A percentile compares a stretch with the other conserved stretches of the same genome.
These are phyloP conservation scores for Hyphopichia buzzinii DNA, from an alignment of 1,139 yeast species.

Conservation along the genomic window DNA sequence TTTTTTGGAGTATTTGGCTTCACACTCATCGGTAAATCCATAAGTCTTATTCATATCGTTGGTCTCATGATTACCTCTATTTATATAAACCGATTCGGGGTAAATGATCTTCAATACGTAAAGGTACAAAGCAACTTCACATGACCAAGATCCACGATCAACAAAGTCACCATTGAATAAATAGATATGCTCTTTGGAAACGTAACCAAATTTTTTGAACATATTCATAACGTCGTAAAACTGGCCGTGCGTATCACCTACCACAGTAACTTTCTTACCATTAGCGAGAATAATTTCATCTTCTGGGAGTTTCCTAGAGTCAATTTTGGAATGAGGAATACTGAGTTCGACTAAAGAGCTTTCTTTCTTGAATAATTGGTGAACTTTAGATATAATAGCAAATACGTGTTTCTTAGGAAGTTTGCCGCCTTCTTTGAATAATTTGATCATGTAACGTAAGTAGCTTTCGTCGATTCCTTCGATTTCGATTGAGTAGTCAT, in stretches of 20 bases:
- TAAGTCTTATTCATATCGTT: conserved; percentile 95
- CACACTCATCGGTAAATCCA: conserved; percentile 96
- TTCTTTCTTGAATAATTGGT: conserved; percentile 62
- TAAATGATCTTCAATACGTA: conserved; percentile 75
- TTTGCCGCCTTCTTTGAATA: conserved; percentile 70
- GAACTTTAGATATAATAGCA: conserved; percentile 75
- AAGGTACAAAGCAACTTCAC: conserved; percentile 85
- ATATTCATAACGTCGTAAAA: conserved; percentile 84
- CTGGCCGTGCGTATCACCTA: conserved; percentile 99
- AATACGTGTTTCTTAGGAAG: conserved; percentile 81
- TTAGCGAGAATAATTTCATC: conserved; percentile 21
- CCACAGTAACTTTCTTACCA: conserved; percentile 64
- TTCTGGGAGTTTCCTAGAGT: conserved; percentile 5
- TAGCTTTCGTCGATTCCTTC: conserved; percentile 47
- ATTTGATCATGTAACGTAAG: conserved; percentile 61
- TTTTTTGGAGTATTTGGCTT: conserved; percentile 79
- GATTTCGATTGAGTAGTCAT: conserved; percentile 22
- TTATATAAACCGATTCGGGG: conserved; percentile 72
- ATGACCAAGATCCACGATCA: conserved; percentile 97
- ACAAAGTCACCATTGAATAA: conserved; percentile 97
- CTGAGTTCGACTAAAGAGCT: conserved; percentile 73
- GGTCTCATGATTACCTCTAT: conserved; percentile 97
- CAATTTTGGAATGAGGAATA: conserved; percentile 33
- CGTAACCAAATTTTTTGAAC: conserved; percentile 69
- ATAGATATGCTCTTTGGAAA: conserved; percentile 68